Base-by-base conservation (phyloP, 306 rosid species). In the Prunus mongolica region DNA sequence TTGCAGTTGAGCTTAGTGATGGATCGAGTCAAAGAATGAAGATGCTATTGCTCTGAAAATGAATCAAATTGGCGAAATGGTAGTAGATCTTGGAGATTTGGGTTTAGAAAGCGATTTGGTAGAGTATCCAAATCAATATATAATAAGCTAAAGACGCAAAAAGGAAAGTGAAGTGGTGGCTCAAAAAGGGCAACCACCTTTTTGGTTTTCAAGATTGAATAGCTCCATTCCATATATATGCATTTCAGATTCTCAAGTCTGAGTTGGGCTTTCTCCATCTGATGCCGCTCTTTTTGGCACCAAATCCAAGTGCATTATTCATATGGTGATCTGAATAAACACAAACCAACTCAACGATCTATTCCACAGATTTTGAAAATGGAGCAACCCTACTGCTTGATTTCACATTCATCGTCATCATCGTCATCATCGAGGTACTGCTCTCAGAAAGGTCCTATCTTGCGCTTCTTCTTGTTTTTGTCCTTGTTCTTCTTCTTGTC, bases 401-500 rank as follows among this genome's bases (percentile, higher is more conserved):
- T 54, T 54, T 19, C 24, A 54, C 58, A 9, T 6, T 49, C 44
- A 38, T 49, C 54, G 3, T 54, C 58, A 1, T 52, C 58, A 52
- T 27, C 54, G 1, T 52, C 58, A 5, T 54, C 58, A 54, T 27
- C 64, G 60, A 71, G 63, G 66, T 73, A 12, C 51, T 71, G 47
- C 74, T 65, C 46, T 38, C 47, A 30, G 27, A 6, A 38, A 38
- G 44, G 25, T 73, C 25, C 38, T 76, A 57, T 28, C 27, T 38
- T 38, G 9, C 44, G 0, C 44, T 38, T 38, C 44, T 61, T 61
- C 38, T 70, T 73, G 1, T 73, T 73, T 1, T 50, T 68, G 5
- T 76, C n/a, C 65, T 82, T 45, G 25, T 64, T 79, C 30, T 81
- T 6, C 63, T 83, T 2, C 67, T 83, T 77, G 24, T 51, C 28